phyloP scores from a whole-genome alignment of 331 rosid genomes.

The Malus hybrid region DNA sequence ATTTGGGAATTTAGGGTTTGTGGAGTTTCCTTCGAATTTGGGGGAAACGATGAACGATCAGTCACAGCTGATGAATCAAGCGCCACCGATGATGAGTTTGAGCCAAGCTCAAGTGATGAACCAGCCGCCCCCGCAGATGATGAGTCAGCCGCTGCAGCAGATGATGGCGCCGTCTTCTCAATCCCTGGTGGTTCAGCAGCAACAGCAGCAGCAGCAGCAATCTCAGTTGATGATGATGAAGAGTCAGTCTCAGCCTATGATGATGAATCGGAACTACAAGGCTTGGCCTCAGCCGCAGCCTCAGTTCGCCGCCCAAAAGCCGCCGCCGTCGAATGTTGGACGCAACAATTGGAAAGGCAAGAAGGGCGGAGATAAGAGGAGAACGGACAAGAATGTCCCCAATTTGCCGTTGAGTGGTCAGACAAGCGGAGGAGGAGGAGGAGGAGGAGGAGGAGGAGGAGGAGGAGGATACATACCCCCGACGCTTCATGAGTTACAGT shows the following conservation, averaged over 20 bases:
- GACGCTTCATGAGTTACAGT: slow-evolving; percentile 71
- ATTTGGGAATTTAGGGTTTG: not conserved
- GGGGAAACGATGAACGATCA: slow-evolving; percentile 42
- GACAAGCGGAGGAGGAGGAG: slow-evolving; percentile 19
- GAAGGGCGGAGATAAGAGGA: slow-evolving; percentile 48
- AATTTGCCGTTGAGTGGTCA: slow-evolving; percentile 18
- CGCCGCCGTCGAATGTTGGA: slow-evolving; percentile 24
- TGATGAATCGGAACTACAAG: slow-evolving; percentile 35
- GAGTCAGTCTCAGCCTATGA: slow-evolving; percentile 35
- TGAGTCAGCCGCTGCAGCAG: slow-evolving; percentile 35
- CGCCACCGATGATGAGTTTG: slow-evolving; percentile 31
- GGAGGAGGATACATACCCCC: slow-evolving; percentile 60
- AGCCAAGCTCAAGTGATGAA: slow-evolving; percentile 17
- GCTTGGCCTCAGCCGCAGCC: slow-evolving; percentile 28
- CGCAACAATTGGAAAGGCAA: slow-evolving; percentile 80
- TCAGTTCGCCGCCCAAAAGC: slow-evolving; percentile 19
- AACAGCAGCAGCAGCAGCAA: slow-evolving; percentile 18
- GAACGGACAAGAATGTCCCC: slow-evolving; percentile 41
- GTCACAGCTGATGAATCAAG: slow-evolving; percentile 35
- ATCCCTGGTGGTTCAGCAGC: slow-evolving; percentile 19
- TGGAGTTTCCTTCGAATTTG: slow-evolving; percentile 2
- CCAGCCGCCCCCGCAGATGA: slow-evolving; percentile 19
- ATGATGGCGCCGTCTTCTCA: slow-evolving; percentile 22
- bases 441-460: slow-evolving; percentile 28
- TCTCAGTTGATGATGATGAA: slow-evolving; percentile 30